Percentiles rank a stretch among this genome's conserved stretches.
phyloP scores from a whole-genome alignment of 805 yeast genomes.

The Saccharomycopsis schoenii region DNA sequence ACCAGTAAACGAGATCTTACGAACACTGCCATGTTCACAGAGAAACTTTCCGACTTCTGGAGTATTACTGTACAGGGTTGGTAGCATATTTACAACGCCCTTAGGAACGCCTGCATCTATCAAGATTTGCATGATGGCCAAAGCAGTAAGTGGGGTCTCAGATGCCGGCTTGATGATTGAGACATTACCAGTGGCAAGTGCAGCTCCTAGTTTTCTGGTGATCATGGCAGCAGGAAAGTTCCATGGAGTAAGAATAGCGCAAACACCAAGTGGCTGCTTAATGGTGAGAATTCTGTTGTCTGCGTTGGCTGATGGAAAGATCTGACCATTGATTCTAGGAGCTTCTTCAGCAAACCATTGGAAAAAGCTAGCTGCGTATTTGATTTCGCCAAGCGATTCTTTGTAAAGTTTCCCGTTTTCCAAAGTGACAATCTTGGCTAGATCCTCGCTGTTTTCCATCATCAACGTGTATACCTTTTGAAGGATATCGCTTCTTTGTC shows the following conservation, averaged over 20 bases:
- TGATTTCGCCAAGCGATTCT: constrained; percentile 65
- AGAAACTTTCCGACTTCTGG: constrained; percentile 45
- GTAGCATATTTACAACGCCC: constrained; percentile 58
- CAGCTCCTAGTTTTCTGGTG: constrained; percentile 65
- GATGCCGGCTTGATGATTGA: constrained; percentile 68
- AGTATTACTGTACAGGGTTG: constrained; percentile 30
- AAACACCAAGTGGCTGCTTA: constrained; percentile 74
- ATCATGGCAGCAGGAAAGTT: constrained; percentile 78
- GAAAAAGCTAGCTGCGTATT: constrained; percentile 56
- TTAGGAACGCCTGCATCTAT: constrained; percentile 62
- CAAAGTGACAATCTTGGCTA: constrained; percentile 51
- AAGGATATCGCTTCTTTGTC: constrained; percentile 46
- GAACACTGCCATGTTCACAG: constrained; percentile 45
- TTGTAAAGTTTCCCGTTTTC: constrained; percentile 70
- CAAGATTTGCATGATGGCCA: constrained; percentile 53
- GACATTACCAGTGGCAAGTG: constrained; percentile 73
- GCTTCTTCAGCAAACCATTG: constrained; percentile 82
- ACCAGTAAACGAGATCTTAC: constrained; percentile 70
- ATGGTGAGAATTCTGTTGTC: constrained; percentile 44
- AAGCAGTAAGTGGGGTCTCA: constrained; percentile 66
- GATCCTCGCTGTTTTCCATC: constrained; percentile 49
- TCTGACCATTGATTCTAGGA: constrained; percentile 59
- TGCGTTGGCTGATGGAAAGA: constrained; percentile 44
- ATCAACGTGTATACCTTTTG: constrained; percentile 43
- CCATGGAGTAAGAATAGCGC: constrained; percentile 77